Evolutionary conservation across 2,329 filamentous ascomycete genomes (phyloP).

Genomic region (Colletotrichum sp.): DNA sequence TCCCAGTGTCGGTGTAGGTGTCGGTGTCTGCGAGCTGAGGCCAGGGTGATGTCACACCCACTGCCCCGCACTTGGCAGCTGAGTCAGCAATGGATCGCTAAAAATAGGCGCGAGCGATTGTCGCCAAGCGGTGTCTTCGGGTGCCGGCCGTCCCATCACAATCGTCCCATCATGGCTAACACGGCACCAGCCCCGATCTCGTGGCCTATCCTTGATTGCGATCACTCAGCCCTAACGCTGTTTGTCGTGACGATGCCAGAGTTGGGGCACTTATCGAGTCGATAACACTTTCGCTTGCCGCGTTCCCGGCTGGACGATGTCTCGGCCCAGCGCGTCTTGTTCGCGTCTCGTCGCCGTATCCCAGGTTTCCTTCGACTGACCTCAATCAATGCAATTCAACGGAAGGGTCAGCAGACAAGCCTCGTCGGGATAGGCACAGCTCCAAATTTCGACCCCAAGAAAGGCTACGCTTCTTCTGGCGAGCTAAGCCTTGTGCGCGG

Average conservation of each 20-base stretch:
- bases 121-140: not conserved
- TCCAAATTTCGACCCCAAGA: not conserved
- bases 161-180: not conserved
- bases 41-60: not conserved
- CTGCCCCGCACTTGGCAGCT: not conserved
- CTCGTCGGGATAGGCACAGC: not conserved
- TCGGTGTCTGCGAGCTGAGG: not conserved
- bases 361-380: not conserved
- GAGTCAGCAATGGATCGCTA: not conserved
- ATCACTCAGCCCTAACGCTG: not conserved
- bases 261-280: not conserved
- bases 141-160: not conserved
- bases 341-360: not conserved
- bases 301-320: not conserved
- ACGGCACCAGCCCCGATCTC: not conserved
- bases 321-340: not conserved
- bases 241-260: not conserved
- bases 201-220: not conserved
- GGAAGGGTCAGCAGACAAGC: not conserved
- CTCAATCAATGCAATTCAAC: not conserved
- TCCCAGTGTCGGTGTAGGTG: rapidly evolving
- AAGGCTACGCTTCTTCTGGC: not conserved
- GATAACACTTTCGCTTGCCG: not conserved
- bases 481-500: conserved; percentile 14
- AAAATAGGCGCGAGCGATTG: not conserved